Percentiles rank a stretch among this genome's conserved stretches.
Evolutionary conservation across 345 rosid species (phyloP).

Genomic region (Iberis pinnata): DNA sequence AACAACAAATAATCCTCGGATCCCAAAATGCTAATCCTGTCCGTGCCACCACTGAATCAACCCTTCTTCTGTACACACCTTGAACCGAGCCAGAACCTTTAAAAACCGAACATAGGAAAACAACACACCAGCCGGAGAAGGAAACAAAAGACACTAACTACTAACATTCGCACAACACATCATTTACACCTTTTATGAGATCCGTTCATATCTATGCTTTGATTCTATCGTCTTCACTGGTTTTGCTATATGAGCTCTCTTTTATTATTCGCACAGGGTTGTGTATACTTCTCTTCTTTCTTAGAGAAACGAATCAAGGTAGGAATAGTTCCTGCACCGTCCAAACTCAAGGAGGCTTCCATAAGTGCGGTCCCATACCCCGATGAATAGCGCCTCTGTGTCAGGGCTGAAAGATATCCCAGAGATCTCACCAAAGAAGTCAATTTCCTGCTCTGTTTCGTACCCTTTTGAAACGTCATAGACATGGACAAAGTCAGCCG

Average conservation of each 20-base stretch:
- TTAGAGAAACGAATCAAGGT: slow-evolving; percentile 54
- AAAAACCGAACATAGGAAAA: slow-evolving; percentile 6
- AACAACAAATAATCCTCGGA: not conserved
- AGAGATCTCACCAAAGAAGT: slow-evolving; percentile 79
- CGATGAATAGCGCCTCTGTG: slow-evolving; percentile 66
- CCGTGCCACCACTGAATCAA: slow-evolving; percentile 10
- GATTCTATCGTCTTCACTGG: slow-evolving; percentile 7
- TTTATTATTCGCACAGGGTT: slow-evolving; percentile 1
- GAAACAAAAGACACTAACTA: slow-evolving; percentile 10
- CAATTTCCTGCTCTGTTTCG: slow-evolving; percentile 64
- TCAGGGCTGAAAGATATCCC: slow-evolving; percentile 80
- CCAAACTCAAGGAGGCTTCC: slow-evolving; percentile 74
- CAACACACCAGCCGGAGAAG: slow-evolving; percentile 12
- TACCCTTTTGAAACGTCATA: slow-evolving; percentile 55
- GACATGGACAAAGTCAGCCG: slow-evolving; percentile 79
- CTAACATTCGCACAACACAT: slow-evolving; percentile 28
- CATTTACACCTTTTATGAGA: slow-evolving; percentile 22
- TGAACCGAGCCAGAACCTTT: not conserved
- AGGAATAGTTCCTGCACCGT: slow-evolving; percentile 50
- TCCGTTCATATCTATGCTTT: slow-evolving; percentile 13
- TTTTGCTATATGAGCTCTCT: slow-evolving; percentile 16
- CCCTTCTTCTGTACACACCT: slow-evolving; percentile 15
- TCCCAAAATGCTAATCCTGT: slow-evolving; percentile 7
- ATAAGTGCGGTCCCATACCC: slow-evolving; percentile 83
- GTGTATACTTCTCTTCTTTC: slow-evolving; percentile 14